Evolutionary conservation across 495 filamentous ascomycete species (phyloP).

Genomic region (Cercophora samala): DNA sequence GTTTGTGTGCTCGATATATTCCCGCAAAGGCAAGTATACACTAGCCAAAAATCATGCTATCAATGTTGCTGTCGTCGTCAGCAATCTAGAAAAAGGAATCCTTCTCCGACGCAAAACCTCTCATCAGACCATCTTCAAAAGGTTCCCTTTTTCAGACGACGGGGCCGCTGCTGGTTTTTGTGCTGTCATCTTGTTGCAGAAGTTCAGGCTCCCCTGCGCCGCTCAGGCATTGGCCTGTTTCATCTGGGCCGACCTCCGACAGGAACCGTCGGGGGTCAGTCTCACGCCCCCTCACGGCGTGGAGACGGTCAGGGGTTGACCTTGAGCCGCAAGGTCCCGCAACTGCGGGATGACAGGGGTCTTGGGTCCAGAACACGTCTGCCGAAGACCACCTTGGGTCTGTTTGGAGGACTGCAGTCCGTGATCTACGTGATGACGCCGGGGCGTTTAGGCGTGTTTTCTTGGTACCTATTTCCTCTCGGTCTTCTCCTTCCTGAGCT

Average conservation of each 20-base stretch:
- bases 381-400: background rate
- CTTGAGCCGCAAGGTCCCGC: conserved; percentile 26
- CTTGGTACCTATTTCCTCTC: background rate
- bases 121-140: background rate
- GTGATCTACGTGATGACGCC: conserved; percentile 2
- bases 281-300: conserved; percentile 30
- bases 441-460: background rate
- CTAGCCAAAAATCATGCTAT: background rate
- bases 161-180: conserved; percentile 14
- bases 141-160: too few species aligned
- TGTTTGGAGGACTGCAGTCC: background rate
- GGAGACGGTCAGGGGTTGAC: background rate
- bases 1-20: background rate
- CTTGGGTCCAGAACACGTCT: conserved; percentile 5
- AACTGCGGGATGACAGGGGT: conserved; percentile 12
- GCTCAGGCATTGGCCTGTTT: conserved; percentile 27
- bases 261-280: conserved; percentile 36
- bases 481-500: background rate
- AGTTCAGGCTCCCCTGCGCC: conserved; percentile 11
- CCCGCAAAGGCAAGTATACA: background rate
- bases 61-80: background rate
- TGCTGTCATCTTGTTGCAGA: background rate
- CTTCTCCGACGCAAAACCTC: conserved; percentile 1
- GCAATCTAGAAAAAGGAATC: background rate
- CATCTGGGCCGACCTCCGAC: conserved; percentile 37